A percentile compares a stretch with the other conserved stretches of the same genome.
Conservation (phyloP, 257 asterid species). For the Eustoma russellianum region DNA sequence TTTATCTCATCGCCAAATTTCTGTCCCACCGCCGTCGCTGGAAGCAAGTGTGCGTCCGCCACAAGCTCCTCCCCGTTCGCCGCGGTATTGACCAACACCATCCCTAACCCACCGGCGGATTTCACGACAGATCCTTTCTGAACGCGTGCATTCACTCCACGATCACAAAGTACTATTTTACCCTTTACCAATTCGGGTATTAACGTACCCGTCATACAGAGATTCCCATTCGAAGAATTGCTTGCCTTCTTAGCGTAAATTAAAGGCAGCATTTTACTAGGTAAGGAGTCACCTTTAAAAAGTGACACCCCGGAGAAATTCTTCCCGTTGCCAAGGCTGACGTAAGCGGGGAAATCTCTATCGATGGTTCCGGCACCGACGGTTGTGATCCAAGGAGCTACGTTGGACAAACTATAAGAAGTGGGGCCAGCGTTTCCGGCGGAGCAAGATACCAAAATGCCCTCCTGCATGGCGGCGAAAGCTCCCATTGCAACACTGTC, state of each 20-base stretch:
- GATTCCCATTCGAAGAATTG: conserved; percentile 50
- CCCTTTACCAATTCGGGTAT: conserved; percentile 53
- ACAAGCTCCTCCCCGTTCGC: conserved; percentile 68
- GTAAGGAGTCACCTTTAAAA: conserved; percentile 28
- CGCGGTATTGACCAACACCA: conserved; percentile 56
- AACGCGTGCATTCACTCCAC: conserved; percentile 54
- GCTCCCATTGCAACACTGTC: conserved; percentile 67
- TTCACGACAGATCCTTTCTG: conserved; percentile 60
- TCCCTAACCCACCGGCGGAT: conserved; percentile 57
- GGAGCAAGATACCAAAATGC: conserved; percentile 69
- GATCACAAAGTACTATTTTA: conserved; percentile 60
- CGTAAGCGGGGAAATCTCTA: conserved; percentile 83
- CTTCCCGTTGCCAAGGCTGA: conserved; percentile 63
- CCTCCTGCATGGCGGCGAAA: conserved; percentile 79
- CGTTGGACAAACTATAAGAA: conserved; percentile 45
- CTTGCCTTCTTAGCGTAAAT: conserved; percentile 76
- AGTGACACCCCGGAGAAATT: conserved; percentile 70
- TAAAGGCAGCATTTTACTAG: conserved; percentile 45
- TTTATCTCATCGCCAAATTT: conserved; percentile 34
- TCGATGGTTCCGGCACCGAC: conserved; percentile 91
- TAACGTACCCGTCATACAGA: conserved; percentile 60
- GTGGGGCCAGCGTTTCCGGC: conserved; percentile 87
- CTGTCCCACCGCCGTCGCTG: conserved; percentile 56
- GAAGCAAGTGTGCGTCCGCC: conserved; percentile 69
- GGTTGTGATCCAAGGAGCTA: conserved; percentile 93